Conservation (phyloP, 352 stramenopile species). For the Pythium myriotylum region DNA sequence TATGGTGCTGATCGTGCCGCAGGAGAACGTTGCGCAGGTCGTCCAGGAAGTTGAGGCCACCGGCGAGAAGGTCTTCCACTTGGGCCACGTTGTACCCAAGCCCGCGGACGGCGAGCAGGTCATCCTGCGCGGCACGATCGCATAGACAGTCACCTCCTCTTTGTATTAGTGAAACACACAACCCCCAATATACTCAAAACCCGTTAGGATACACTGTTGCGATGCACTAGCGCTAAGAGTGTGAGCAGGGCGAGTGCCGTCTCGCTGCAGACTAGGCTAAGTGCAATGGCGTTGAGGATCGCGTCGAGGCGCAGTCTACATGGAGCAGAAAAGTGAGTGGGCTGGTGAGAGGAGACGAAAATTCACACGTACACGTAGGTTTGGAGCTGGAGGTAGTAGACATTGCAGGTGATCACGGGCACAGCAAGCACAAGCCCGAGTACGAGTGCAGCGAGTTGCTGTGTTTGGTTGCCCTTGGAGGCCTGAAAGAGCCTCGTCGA, state of each 20-base stretch:
- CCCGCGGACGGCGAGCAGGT: conserved; percentile 78
- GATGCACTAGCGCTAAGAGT: conserved; percentile 42
- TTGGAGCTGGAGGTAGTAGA: conserved; percentile 77
- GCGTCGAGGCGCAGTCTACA: conserved; percentile 58
- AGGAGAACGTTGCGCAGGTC: conserved; percentile 89
- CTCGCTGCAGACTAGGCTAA: conserved; percentile 61
- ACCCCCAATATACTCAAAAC: not conserved
- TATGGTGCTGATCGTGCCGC: conserved; percentile 96
- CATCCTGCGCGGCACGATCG: conserved; percentile 73
- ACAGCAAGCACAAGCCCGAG: conserved; percentile 56
- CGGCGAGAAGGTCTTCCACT: conserved; percentile 90
- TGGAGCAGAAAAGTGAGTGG: not conserved
- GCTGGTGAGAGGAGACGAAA: not conserved
- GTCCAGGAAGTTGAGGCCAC: conserved; percentile 77
- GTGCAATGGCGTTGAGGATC: conserved; percentile 62
- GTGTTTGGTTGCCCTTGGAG: conserved; percentile 85
- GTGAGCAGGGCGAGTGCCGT: conserved; percentile 50
- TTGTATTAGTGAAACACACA: not conserved
- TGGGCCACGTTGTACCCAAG: conserved; percentile 80
- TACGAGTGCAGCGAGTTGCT: conserved; percentile 56
- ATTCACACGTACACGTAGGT: conserved; percentile 61
- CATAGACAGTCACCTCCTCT: conserved; percentile 31
- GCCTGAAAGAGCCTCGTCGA: conserved; percentile 70
- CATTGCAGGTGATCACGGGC: conserved; percentile 63
- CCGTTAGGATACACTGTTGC: not conserved